phyloP scores from a whole-genome alignment of 345 rosid genomes.

The Odontarrhena argentea region DNA sequence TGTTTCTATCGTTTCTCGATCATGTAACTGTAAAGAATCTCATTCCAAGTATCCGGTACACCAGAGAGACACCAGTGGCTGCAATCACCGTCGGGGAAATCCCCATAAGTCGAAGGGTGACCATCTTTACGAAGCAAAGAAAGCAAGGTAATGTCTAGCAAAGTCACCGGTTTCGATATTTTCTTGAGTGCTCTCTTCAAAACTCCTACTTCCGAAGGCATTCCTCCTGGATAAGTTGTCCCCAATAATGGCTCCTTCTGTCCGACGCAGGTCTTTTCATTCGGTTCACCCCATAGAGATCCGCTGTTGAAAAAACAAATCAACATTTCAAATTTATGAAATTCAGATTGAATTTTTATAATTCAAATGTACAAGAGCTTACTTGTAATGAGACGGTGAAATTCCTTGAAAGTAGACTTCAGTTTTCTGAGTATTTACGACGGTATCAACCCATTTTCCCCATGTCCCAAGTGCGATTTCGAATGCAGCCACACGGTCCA shows the following conservation, averaged over 20 bases:
- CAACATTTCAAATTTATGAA: not conserved
- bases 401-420: constrained; percentile 77
- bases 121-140: constrained; percentile 86
- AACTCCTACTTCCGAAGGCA: constrained; percentile 58
- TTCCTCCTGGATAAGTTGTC: constrained; percentile 63
- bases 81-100: constrained; percentile 54
- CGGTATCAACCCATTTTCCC: constrained; percentile 73
- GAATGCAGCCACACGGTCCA: constrained; percentile 76
- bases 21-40: constrained; percentile 67
- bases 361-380: constrained; percentile 30
- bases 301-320: constrained; percentile 49
- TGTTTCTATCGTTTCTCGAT: not conserved
- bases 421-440: constrained; percentile 57
- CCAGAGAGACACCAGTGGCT: constrained; percentile 96
- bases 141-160: constrained; percentile 72
- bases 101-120: constrained; percentile 80
- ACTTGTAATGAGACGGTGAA: constrained; percentile 87
- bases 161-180: constrained; percentile 51
- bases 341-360: not conserved
- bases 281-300: constrained; percentile 57
- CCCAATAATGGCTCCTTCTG: constrained; percentile 66
- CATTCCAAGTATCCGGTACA: constrained; percentile 94
- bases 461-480: constrained; percentile 70
- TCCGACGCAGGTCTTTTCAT: constrained; percentile 58
- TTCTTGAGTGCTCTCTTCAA: constrained; percentile 54